These are phyloP conservation scores for Eimeria falciformis DNA, from an alignment of 169 alveolate species.

Conservation along the genomic window DNA sequence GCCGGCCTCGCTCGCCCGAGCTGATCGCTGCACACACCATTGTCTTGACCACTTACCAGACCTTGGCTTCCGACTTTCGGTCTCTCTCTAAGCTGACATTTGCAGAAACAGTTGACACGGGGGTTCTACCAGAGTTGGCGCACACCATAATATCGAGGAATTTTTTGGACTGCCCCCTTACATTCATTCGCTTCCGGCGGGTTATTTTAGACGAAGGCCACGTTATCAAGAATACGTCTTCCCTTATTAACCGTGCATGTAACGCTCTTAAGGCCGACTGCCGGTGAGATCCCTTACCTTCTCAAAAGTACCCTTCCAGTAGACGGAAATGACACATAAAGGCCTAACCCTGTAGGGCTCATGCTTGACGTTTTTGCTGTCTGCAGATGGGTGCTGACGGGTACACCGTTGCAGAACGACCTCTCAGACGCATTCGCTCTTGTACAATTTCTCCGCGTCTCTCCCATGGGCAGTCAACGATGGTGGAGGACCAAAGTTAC, in stretches of 20 bases:
- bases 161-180: slow-evolving; percentile 79
- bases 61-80: slow-evolving; percentile 85
- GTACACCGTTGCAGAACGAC: slow-evolving; percentile 95
- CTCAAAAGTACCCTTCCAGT: background rate
- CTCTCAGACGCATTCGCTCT: slow-evolving; percentile 92
- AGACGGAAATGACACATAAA: background rate
- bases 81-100: slow-evolving; percentile 45
- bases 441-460: slow-evolving; percentile 90
- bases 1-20: slow-evolving; percentile 77
- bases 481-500: slow-evolving; percentile 88
- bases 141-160: slow-evolving; percentile 36
- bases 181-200: slow-evolving; percentile 88
- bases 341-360: background rate
- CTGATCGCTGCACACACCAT: slow-evolving; percentile 83
- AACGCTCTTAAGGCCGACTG: slow-evolving; percentile 89
- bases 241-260: slow-evolving; percentile 86
- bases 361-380: background rate
- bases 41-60: slow-evolving; percentile 89
- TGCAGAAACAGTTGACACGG: background rate
- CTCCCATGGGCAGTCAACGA: slow-evolving; percentile 87
- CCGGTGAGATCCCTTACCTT: slow-evolving; percentile 31
- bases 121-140: background rate
- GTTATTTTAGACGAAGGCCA: slow-evolving; percentile 95
- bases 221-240: slow-evolving; percentile 88
- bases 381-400: slow-evolving; percentile 93